Evolutionary conservation across 768 basidiomycete species (phyloP).

Genomic region (Rhizopogon roseolus): DNA sequence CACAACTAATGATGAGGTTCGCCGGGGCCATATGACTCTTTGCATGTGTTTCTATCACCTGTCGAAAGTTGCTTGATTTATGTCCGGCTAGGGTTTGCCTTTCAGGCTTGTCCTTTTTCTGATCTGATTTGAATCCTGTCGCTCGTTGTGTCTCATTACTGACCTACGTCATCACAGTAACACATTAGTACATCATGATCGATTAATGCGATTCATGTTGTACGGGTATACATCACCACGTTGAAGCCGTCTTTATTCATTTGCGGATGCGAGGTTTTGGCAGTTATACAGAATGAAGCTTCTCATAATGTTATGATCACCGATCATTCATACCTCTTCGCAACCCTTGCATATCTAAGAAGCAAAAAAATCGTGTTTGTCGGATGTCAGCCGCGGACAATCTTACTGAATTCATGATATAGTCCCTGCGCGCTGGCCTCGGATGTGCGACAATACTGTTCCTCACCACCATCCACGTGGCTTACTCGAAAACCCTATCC

Average conservation of each 20-base stretch:
- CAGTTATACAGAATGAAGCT: too few species aligned
- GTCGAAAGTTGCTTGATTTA: slow-evolving; percentile 56
- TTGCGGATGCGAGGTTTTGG: background rate
- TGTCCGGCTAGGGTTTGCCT: slow-evolving; percentile 43
- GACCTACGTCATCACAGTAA: background rate
- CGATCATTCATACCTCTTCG: background rate
- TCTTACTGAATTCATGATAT: background rate
- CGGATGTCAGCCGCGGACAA: background rate
- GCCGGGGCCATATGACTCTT: slow-evolving; percentile 90
- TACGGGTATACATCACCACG: too few species aligned
- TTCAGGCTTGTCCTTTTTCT: background rate
- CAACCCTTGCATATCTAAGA: background rate
- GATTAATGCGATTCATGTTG: background rate
- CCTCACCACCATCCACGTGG: slow-evolving; percentile 12
- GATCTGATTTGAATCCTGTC: background rate
- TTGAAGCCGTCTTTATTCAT: background rate
- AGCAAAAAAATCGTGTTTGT: background rate
- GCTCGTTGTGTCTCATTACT: background rate
- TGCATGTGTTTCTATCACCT: slow-evolving; percentile 24
- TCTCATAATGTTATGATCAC: background rate
- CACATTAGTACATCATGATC: background rate
- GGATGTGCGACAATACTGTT: background rate
- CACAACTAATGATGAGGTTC: slow-evolving; percentile 41
- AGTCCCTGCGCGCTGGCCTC: background rate
- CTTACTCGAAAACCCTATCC: slow-evolving; percentile 19